Evolutionary conservation across 1,284 basidiomycete species (phyloP), one percentile per base, ranked within the genome.

Genomic region (Apiotrichum montevideense): DNA sequence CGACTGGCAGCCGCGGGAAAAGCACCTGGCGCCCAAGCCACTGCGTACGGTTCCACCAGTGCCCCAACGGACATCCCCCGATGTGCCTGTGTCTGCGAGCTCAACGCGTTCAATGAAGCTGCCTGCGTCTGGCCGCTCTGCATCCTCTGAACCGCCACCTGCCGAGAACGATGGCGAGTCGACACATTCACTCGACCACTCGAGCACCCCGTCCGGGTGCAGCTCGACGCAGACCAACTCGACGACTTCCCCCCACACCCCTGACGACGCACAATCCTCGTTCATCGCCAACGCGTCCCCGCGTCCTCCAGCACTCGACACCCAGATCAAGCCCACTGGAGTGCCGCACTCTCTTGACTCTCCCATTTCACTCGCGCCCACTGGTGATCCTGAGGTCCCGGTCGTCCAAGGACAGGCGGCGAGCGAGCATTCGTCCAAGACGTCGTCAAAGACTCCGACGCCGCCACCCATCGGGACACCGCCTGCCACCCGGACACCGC

Each of bases 211-310:
- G n/a, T 76, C 74, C 0, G 66, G 68, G 21, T 66, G 69, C 3
- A 69, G 69, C 21, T 73, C 72, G 11, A 70, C 66, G 3, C 66
- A 72, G 43, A 70, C 72, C 3, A 61, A 66, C 29, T 71, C 73
- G 11, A 71, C 74, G 7, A 69, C 68, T 7, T 73, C 73, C 14
- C 75, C 74, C 2, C 63, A 59, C 3, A 74, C 73, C 2, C 71
- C 68, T 1, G 62, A 65, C n/a, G 65, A 69, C 48, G 65, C 57
- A 0, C 55, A 62, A 40, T 51, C 60, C 4, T 51, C 52, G 0
- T 56, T 62, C 50, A 52, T 56, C 14, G 46, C 47, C n/a, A 45
- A 11, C 13, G 11, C 56, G 21, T 39, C 50, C 6, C 40, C 35
- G 21, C 35, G 35, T 11, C 50, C 41, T 14, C 52, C 29, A 1